Conservation (phyloP, 2,329 filamentous ascomycete genomes). For the Nigrograna mackinnonii region DNA sequence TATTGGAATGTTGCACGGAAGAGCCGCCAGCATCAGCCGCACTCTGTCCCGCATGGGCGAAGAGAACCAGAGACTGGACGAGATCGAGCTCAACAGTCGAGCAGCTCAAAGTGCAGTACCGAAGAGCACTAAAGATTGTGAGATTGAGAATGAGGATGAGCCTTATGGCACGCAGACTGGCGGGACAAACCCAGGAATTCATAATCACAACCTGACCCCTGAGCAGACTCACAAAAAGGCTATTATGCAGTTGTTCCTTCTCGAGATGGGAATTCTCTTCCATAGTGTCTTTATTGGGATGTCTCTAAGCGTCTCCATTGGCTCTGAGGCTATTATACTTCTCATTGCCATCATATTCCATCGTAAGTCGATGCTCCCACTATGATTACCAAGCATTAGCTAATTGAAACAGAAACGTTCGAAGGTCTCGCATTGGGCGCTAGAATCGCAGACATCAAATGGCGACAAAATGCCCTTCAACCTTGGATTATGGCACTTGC, state of each 20-base stretch:
- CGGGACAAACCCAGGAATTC: too few species aligned
- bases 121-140: constrained; percentile 18
- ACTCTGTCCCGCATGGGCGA: constrained; percentile 31
- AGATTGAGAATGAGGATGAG: constrained; percentile 23
- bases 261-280: constrained; percentile 65
- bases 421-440: constrained; percentile 85
- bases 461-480: constrained; percentile 30
- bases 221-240: constrained; percentile 33
- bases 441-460: constrained; percentile 77
- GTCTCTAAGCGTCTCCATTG: constrained; percentile 59
- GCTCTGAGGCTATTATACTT: constrained; percentile 58
- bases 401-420: constrained; percentile 64
- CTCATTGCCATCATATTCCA: constrained; percentile 66
- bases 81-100: constrained; percentile 60
- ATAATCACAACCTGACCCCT: constrained; percentile 17
- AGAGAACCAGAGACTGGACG: constrained; percentile 23
- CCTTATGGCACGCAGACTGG: too few species aligned
- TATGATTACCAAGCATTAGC: not conserved
- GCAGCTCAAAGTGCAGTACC: constrained; percentile 41
- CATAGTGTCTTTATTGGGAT: constrained; percentile 67
- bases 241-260: constrained; percentile 40
- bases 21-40: constrained; percentile 30
- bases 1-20: constrained; percentile 24
- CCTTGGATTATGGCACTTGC: constrained; percentile 76
- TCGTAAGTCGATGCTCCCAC: constrained; percentile 24